Percentiles rank a stretch among this genome's conserved stretches.
Conservation (phyloP, 2,329 filamentous ascomycete genomes). For the Spiromastix sp. region DNA sequence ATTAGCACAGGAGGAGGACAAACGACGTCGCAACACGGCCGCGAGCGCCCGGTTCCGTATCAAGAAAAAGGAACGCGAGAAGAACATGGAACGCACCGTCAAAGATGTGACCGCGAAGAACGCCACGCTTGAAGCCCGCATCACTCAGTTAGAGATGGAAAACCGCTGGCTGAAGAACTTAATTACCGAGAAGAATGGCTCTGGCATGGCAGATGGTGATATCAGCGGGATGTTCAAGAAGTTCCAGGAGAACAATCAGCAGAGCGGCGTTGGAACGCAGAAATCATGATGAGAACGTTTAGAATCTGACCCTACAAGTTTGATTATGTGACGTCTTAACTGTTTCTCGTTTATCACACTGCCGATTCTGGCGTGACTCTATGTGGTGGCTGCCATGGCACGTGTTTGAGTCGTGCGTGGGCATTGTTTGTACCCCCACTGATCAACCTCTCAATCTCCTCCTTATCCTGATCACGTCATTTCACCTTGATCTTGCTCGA, state of each 20-base stretch:
- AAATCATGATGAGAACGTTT: too few relatives aligned
- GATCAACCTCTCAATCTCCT: too few relatives aligned
- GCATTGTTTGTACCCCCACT: too few relatives aligned
- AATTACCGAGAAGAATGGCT: conserved; percentile 69
- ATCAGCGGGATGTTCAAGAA: conserved; percentile 31
- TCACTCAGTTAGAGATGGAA: conserved; percentile 69
- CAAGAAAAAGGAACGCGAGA: conserved; percentile 94
- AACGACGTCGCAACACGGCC: conserved; percentile 78
- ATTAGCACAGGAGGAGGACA: conserved; percentile 74
- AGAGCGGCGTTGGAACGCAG: too few relatives aligned
- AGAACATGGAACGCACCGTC: conserved; percentile 68
- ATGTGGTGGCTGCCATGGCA: too few relatives aligned
- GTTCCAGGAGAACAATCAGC: conserved; percentile 27
- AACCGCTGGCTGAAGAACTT: conserved; percentile 75
- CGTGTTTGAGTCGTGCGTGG: too few relatives aligned
- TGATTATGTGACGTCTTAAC: too few relatives aligned
- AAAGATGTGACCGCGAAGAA: conserved; percentile 80
- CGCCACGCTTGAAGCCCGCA: conserved; percentile 57
- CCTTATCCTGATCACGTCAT: too few relatives aligned
- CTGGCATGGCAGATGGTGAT: conserved; percentile 28
- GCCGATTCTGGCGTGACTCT: too few relatives aligned
- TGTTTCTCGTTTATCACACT: too few relatives aligned
- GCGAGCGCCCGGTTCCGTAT: conserved; percentile 81
- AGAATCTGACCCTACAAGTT: too few relatives aligned
- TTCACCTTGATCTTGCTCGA: too few relatives aligned